Evolutionary conservation across 2,329 filamentous ascomycete species (phyloP), one percentile per base, ranked within the genome.

Genomic region (Zalaria obscura): DNA sequence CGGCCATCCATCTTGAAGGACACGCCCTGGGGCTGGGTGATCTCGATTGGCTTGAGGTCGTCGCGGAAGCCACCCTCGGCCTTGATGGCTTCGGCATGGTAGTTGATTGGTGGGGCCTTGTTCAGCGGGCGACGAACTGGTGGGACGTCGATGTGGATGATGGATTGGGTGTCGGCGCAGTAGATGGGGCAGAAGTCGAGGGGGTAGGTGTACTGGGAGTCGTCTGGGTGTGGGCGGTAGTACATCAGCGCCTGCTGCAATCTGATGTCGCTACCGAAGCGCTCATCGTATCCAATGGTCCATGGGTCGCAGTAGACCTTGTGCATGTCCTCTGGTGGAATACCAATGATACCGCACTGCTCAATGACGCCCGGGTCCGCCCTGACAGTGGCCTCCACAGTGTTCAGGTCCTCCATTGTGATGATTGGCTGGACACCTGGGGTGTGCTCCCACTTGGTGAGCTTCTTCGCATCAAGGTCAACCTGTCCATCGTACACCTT

Each of bases 291-390:
- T 38, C 88, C 88, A 60, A 95, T 93, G 1, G 88, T 93, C 88
- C 88, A 95, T 7, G 85, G 86, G 58, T 95, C 88, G 61, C 87
- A 93, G 67, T 93, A 94, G 38, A 95, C 84, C 64, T 94, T 94
- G 68, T 91, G 68, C 88, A 95, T 94, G 46, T 93, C 83, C 50
- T 83, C 72, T 43, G 71, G 72, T 8, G 84, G 75, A 45, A 95
- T 84, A 1, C 88, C 88, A 45, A 86, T 74, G 45, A 94, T 73
- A 5, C 73, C 75, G 55, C 88, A 95, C 61, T 94, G 87, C 62
- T 94, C 85, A 50, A 94, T 91, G 45, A 94, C 86, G 53, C 81
- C 83, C 9, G 83, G 76, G 55, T 94, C 85, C 52, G 77, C 78
- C 49, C 87, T 76, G 45, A 78, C 75, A 36, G 88, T 64, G 43